Conservation (phyloP, 495 filamentous ascomycete genomes). For the Penicillium daleae region DNA sequence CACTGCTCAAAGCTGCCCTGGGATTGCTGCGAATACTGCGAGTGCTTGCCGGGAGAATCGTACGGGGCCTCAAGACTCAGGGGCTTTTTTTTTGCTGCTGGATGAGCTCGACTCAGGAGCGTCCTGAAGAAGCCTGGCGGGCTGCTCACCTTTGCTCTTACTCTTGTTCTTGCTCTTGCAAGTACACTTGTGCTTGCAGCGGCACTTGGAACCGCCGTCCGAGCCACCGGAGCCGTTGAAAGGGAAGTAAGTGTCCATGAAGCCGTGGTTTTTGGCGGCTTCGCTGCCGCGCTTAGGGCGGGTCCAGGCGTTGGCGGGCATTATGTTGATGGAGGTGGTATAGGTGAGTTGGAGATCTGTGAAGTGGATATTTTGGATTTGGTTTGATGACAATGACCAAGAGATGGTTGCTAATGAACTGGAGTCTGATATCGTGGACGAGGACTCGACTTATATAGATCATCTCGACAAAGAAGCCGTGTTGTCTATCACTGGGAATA, state of each 20-base stretch:
- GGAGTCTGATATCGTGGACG: neutral
- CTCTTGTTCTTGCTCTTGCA: neutral
- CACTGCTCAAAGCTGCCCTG: too few species aligned
- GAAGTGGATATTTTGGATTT: neutral
- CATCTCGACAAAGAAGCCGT: neutral
- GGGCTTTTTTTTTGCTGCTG: neutral
- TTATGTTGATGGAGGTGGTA: neutral
- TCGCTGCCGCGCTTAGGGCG: conserved; percentile 3
- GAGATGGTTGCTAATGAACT: neutral
- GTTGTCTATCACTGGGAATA: neutral
- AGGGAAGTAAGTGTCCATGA: conserved; percentile 3
- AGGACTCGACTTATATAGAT: neutral
- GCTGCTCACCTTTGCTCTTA: too few species aligned
- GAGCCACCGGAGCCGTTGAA: neutral
- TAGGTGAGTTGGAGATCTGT: neutral
- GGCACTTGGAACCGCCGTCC: neutral
- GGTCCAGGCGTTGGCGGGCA: neutral
- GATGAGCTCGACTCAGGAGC: neutral
- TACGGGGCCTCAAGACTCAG: too few species aligned
- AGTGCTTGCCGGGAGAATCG: too few species aligned
- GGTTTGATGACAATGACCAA: neutral
- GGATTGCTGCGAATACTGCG: too few species aligned
- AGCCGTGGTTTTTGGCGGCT: conserved; percentile 1
- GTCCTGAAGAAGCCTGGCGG: neutral
- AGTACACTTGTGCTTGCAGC: neutral